Evolutionary conservation across 1,139 yeast species (phyloP).

Genomic region (Blastobotrys buckinghamii): DNA sequence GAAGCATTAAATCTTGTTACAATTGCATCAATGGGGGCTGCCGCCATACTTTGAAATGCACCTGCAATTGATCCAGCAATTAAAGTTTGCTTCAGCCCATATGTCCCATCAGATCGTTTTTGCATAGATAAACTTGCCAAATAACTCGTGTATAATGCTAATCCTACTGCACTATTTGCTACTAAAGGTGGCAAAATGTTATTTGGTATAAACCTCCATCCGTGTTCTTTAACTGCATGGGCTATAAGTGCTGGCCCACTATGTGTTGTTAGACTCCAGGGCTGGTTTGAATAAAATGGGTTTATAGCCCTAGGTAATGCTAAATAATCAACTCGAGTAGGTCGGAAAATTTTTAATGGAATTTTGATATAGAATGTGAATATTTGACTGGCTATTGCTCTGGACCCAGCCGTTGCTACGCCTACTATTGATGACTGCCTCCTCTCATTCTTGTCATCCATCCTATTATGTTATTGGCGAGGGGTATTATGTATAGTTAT

Average conservation of each 20-base stretch:
- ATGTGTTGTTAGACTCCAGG: slow-evolving; percentile 67
- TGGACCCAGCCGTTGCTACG: slow-evolving; percentile 71
- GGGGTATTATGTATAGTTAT: not conserved
- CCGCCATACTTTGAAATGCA: slow-evolving; percentile 78
- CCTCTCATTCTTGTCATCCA: not conserved
- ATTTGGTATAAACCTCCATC: slow-evolving; percentile 84
- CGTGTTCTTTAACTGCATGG: slow-evolving; percentile 66
- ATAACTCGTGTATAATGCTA: slow-evolving; percentile 78
- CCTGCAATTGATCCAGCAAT: slow-evolving; percentile 85
- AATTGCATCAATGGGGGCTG: slow-evolving; percentile 91
- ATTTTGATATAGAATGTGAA: slow-evolving; percentile 75
- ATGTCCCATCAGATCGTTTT: slow-evolving; percentile 15
- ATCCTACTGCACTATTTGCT: slow-evolving; percentile 83
- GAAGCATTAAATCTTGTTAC: slow-evolving; percentile 74
- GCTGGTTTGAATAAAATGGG: slow-evolving; percentile 38
- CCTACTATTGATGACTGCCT: slow-evolving; percentile 37
- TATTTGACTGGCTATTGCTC: slow-evolving; percentile 77
- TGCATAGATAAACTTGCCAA: slow-evolving; percentile 37
- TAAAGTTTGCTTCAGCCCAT: slow-evolving; percentile 48
- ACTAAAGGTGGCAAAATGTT: slow-evolving; percentile 72
- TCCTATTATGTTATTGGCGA: not conserved
- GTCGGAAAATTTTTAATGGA: slow-evolving; percentile 76
- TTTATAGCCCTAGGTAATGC: slow-evolving; percentile 35
- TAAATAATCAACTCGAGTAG: slow-evolving; percentile 67
- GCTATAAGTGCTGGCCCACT: slow-evolving; percentile 67